Percentiles rank a stretch among this genome's conserved stretches.
These are phyloP conservation scores for Pythium chondricola DNA, from an alignment of 352 stramenopile genomes.

Conservation along the genomic window DNA sequence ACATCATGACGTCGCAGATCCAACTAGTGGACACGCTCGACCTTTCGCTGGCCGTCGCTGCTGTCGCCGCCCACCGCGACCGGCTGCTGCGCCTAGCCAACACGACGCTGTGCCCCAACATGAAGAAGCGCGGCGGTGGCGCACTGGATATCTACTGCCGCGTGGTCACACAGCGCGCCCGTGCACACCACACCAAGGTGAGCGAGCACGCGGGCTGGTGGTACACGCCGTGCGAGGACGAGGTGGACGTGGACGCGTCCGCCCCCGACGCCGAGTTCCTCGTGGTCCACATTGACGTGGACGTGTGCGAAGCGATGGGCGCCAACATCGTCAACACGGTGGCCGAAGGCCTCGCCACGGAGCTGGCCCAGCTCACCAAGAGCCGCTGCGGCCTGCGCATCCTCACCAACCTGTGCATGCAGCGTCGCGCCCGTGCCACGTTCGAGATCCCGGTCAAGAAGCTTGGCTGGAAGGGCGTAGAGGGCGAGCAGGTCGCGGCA, in stretches of 20 bases:
- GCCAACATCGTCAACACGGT: constrained; percentile 89
- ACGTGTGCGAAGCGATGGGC: constrained; percentile 86
- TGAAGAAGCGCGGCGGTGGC: constrained; percentile 81
- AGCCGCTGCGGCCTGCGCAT: constrained; percentile 75
- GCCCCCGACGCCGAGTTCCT: constrained; percentile 33
- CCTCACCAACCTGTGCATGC: constrained; percentile 86
- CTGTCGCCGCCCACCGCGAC: constrained; percentile 45
- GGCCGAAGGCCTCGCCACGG: constrained; percentile 67
- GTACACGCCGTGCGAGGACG: constrained; percentile 54
- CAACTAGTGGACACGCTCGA: constrained; percentile 73
- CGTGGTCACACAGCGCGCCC: constrained; percentile 50
- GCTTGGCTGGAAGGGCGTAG: constrained; percentile 77
- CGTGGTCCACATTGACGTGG: constrained; percentile 83
- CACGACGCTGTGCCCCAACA: constrained; percentile 73
- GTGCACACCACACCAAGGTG: constrained; percentile 8
- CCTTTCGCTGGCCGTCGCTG: constrained; percentile 40
- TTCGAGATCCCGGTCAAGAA: constrained; percentile 74
- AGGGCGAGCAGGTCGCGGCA: constrained; percentile 60
- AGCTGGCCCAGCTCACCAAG: constrained; percentile 59
- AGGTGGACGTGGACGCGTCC: constrained; percentile 43
- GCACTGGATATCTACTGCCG: constrained; percentile 77
- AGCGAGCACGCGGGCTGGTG: constrained; percentile 24
- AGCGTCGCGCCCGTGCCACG: constrained; percentile 53
- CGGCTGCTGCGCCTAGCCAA: constrained; percentile 66
- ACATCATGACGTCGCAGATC: constrained; percentile 87